phyloP scores from a whole-genome alignment of 2,329 filamentous ascomycete species.

The Colletotrichum camelliae region DNA sequence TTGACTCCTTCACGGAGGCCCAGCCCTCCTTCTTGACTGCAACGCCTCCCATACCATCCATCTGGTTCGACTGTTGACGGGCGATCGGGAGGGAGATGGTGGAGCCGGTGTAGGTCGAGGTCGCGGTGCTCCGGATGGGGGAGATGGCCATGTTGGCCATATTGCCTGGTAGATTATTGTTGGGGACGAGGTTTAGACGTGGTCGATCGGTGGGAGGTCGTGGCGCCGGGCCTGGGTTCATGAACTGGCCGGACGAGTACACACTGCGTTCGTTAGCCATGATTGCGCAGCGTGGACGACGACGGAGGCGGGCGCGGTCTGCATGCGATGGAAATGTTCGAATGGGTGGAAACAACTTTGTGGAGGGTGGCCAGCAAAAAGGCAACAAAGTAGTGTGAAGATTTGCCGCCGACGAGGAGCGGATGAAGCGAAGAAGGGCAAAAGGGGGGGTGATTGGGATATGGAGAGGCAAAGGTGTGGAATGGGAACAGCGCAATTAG shows the following conservation, averaged over 20 bases:
- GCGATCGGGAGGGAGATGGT: conserved; percentile 76
- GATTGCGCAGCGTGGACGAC: conserved; percentile 22
- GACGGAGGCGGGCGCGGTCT: neutral
- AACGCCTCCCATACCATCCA: conserved; percentile 70
- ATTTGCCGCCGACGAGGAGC: neutral
- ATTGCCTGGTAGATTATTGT: conserved; percentile 74
- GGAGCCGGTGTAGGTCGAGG: conserved; percentile 72
- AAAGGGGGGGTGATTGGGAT: conserved; percentile 5
- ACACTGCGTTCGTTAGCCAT: conserved; percentile 46
- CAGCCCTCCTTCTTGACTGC: conserved; percentile 82
- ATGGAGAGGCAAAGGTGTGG: conserved; percentile 3
- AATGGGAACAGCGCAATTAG: conserved; percentile 19
- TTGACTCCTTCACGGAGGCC: conserved; percentile 89
- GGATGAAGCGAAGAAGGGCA: neutral
- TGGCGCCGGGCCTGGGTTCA: conserved; percentile 96
- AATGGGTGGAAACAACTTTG: neutral
- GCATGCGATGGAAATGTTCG: conserved; percentile 13
- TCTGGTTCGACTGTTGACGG: conserved; percentile 63
- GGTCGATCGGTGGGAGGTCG: conserved; percentile 86
- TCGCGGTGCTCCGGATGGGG: conserved; percentile 69
- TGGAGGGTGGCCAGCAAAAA: neutral
- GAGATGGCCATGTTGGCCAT: conserved; percentile 82
- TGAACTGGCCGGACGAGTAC: conserved; percentile 75
- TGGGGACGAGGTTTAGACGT: conserved; percentile 80
- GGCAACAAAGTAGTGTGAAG: neutral